Percentiles rank a stretch among this genome's conserved stretches.
These are phyloP conservation scores for Domatiomyces globalis DNA, from an alignment of 2,329 filamentous ascomycete genomes.

Conservation along the genomic window DNA sequence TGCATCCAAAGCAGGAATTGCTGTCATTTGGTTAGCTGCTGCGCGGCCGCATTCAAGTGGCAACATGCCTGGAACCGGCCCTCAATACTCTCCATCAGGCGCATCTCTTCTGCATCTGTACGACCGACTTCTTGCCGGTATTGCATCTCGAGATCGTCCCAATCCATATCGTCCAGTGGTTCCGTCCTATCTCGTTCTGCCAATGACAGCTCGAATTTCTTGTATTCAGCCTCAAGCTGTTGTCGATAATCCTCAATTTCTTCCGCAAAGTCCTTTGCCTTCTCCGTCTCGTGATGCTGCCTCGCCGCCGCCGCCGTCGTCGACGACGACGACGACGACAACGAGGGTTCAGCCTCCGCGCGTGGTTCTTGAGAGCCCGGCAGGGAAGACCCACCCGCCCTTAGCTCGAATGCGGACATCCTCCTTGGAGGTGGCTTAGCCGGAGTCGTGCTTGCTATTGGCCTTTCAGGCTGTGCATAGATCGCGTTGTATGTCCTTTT, in stretches of 20 bases:
- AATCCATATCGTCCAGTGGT: constrained; percentile 50
- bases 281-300: neutral
- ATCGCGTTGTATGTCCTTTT: constrained; percentile 14
- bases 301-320: neutral
- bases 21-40: constrained; percentile 31
- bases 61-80: neutral
- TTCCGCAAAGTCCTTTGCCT: constrained; percentile 5
- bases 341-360: neutral
- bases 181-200: constrained; percentile 30
- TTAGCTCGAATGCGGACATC: neutral
- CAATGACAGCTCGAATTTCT: constrained; percentile 13
- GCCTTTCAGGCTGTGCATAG: constrained; percentile 6
- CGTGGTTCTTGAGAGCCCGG: neutral
- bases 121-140: constrained; percentile 54
- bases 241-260: constrained; percentile 12
- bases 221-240: constrained; percentile 12
- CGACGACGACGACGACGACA: too few relatives aligned
- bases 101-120: constrained; percentile 47
- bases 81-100: neutral
- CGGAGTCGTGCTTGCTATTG: constrained; percentile 5
- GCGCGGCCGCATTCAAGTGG: neutral
- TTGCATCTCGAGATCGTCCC: constrained; percentile 58
- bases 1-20: constrained; percentile 70
- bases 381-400: neutral
- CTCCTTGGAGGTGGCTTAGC: neutral